Percentiles rank a stretch among this genome's conserved stretches.
Evolutionary conservation across 352 stramenopile genomes (phyloP).

Genomic region (Globisporangium echinulatum): DNA sequence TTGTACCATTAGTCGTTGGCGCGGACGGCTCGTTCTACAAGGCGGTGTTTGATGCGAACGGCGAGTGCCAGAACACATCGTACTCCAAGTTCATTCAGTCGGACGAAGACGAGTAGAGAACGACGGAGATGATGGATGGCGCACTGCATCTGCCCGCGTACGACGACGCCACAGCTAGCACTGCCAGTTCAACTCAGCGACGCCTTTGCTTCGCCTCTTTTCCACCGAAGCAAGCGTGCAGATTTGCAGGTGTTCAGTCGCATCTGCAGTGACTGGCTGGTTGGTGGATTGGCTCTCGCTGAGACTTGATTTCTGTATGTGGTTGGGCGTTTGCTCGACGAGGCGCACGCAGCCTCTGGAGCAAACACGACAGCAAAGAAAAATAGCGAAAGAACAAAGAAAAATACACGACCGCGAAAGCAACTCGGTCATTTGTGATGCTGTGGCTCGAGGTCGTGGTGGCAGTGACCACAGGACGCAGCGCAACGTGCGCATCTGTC

Average conservation of each 20-base stretch:
- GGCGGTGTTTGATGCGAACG: conserved; percentile 81
- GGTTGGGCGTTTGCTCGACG: not conserved
- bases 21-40: conserved; percentile 88
- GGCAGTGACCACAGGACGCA: no score
- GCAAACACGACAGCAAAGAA: no score
- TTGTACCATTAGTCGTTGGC: conserved; percentile 52
- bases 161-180: no score
- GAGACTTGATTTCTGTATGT: conserved; percentile 9
- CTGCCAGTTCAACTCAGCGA: no score
- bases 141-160: no score
- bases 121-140: not conserved
- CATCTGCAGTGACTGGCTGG: not conserved
- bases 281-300: not conserved
- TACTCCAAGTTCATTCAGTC: conserved; percentile 89
- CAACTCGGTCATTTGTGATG: no score
- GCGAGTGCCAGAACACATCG: conserved; percentile 85
- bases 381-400: no score
- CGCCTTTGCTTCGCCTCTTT: not conserved
- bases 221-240: not conserved
- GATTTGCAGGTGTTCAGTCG: not conserved
- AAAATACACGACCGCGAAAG: no score
- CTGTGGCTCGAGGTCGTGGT: no score
- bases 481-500: no score
- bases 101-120: conserved; percentile 78
- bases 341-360: no score